These are phyloP conservation scores for Russula virescens DNA, from an alignment of 768 basidiomycete species.

Conservation along the genomic window DNA sequence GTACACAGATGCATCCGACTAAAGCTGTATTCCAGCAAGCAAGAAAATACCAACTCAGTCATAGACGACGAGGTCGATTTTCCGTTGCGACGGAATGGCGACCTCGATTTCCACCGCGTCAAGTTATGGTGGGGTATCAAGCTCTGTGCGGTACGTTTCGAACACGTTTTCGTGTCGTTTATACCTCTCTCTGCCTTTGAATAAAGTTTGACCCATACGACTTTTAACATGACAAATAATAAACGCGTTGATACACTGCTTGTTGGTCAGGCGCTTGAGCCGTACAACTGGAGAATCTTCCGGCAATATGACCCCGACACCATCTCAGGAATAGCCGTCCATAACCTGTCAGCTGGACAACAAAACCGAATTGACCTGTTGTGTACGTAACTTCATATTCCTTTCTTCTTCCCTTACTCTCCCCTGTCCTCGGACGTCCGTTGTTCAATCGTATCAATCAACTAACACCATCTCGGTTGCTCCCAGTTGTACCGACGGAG, in stretches of 20 bases:
- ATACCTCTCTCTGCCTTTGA: neutral
- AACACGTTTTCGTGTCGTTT: too few relatives aligned
- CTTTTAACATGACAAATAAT: neutral
- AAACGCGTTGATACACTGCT: neutral
- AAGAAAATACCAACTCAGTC: neutral
- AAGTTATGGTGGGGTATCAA: conserved; percentile 20
- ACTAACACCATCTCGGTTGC: neutral
- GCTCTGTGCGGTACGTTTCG: conserved; percentile 10
- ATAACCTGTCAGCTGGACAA: conserved; percentile 13
- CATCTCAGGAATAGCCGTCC: conserved; percentile 14
- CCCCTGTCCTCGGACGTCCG: too few relatives aligned
- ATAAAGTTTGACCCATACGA: neutral
- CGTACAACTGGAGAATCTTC: conserved; percentile 20
- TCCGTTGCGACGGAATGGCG: conserved; percentile 17
- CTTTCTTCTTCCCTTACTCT: neutral
- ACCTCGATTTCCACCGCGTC: conserved; percentile 19
- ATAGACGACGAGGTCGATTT: conserved; percentile 23
- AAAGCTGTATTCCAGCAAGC: conserved; percentile 11
- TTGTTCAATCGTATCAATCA: too few relatives aligned
- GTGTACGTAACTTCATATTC: neutral
- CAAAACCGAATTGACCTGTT: conserved; percentile 9
- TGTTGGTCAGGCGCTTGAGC: conserved; percentile 10
- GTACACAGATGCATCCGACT: conserved; percentile 21
- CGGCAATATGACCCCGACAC: neutral
- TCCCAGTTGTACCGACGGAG: neutral